Evolutionary conservation across 768 basidiomycete genomes (phyloP).

Genomic region (Mrakia blollopis): DNA sequence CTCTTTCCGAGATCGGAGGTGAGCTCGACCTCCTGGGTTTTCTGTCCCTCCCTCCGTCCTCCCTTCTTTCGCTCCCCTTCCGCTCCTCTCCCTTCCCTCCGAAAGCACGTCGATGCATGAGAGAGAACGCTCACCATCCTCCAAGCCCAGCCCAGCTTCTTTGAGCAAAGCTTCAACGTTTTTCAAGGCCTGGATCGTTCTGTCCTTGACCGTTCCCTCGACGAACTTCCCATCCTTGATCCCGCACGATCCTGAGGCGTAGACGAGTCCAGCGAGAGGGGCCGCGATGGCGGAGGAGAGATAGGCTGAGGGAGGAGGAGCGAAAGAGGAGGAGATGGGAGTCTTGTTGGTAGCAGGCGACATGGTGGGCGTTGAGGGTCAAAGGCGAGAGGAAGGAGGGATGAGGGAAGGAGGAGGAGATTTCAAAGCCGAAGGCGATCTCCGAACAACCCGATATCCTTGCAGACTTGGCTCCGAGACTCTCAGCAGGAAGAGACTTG

Average conservation of each 20-base stretch:
- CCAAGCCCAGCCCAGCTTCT: constrained; percentile 24
- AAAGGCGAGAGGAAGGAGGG: neutral
- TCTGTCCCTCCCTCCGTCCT: neutral
- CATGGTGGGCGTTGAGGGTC: neutral
- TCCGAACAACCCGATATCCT: too few relatives aligned
- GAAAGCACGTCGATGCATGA: neutral
- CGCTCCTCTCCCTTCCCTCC: neutral
- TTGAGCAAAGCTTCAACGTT: constrained; percentile 19
- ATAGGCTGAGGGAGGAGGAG: constrained; percentile 13
- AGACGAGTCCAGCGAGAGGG: constrained; percentile 16
- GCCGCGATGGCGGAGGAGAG: constrained; percentile 24
- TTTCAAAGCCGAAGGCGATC: neutral
- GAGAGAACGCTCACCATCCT: constrained; percentile 23
- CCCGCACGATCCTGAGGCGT: constrained; percentile 25
- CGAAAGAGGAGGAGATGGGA: neutral
- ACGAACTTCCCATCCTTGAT: constrained; percentile 21
- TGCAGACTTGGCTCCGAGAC: too few relatives aligned
- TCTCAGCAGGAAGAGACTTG: too few relatives aligned
- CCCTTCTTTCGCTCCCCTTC: neutral
- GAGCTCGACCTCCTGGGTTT: neutral
- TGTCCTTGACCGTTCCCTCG: constrained; percentile 22
- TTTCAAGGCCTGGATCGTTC: constrained; percentile 22
- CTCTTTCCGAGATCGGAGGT: too few relatives aligned
- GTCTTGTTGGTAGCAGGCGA: neutral
- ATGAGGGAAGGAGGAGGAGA: neutral